Evolutionary conservation across 768 basidiomycete genomes (phyloP).

Genomic region (Coprinellus aureogranulatus): DNA sequence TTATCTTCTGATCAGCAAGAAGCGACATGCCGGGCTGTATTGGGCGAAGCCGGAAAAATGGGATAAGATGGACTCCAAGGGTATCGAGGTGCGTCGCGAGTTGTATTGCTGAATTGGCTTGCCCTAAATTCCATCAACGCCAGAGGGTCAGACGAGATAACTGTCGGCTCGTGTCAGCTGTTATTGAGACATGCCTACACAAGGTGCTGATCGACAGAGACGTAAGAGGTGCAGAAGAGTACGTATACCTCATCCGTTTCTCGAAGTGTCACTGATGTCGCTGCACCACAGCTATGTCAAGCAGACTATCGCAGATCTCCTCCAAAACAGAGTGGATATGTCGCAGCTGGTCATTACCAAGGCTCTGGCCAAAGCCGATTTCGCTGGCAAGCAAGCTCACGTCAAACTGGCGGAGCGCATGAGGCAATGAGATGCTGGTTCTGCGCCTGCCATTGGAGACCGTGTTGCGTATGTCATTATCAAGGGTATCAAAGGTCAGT

Average conservation of each 20-base stretch:
- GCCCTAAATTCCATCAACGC: background rate
- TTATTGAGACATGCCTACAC: conserved; percentile 96
- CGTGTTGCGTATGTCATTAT: conserved; percentile 99
- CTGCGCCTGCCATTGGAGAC: conserved; percentile 95
- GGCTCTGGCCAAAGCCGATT: conserved; percentile 90
- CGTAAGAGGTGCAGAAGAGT: conserved; percentile 92
- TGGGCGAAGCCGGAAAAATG: conserved; percentile 96
- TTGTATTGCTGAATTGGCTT: too few species aligned
- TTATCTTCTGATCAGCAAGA: conserved; percentile 96
- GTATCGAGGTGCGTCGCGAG: conserved; percentile 76
- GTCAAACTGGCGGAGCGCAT: conserved; percentile 94
- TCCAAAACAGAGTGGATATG: conserved; percentile 98
- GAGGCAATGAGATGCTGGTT: conserved; percentile 92
- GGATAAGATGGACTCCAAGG: conserved; percentile 99
- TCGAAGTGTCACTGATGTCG: conserved; percentile 6
- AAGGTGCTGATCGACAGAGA: conserved; percentile 97
- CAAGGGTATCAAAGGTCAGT: conserved; percentile 92
- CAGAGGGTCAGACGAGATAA: conserved; percentile 99
- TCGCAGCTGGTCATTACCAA: conserved; percentile 99
- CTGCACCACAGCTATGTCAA: conserved; percentile 73
- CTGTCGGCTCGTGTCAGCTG: conserved; percentile 95
- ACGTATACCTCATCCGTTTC: conserved; percentile 26
- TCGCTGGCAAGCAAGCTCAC: conserved; percentile 93
- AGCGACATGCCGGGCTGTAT: conserved; percentile 96
- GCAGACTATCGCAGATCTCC: conserved; percentile 85